Base-by-base conservation (phyloP, 495 filamentous ascomycete species). In the Elasticomyces elasticus region DNA sequence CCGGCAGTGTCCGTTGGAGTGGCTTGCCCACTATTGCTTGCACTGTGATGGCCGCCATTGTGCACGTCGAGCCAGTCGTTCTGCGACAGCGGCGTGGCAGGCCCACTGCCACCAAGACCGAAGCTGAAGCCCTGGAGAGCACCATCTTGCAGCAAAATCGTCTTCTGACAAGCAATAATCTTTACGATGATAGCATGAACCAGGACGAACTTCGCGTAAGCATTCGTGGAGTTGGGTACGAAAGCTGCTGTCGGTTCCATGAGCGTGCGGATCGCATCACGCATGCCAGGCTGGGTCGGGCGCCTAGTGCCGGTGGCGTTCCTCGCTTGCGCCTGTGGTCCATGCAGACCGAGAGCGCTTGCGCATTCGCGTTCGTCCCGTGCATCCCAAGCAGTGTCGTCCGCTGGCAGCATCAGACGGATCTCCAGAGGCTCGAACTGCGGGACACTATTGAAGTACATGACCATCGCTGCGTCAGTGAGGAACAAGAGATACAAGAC, bases 351-450 rank as follows among this genome's bases (percentile, higher is more conserved):
- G 19, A 86, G 67, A 1, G 78, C 76, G 52, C 74, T 70, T n/a
- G 79, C 79, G 61, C 82, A 85, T 20, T 80, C 78, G 12, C 67
- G 54, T 2, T 67, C 49, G 19, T 72, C 72, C 11, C 58, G 66
- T 6, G 81, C 80, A 13, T 84, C 81, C 80, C 80, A 86, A 12
- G 79, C 74, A 28, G 78, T 79, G 62, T 86, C 82, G 55, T 86
- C 81, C 1, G 77, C 71, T 3, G 83, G 82, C 12, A 86, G 62
- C 3, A 80, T 79, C 23, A 86, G 64, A 17, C 71, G 67, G 33
- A 84, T 70, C 52, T 83, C 79, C 35, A 73, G 66, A 10, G 69
- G 57, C 42, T 84, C 76, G 37, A 84, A 75, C 52, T 77, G 69
- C 44, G 77, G 76, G 2, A 71, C 62, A 22, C 62, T 69, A 63